Evolutionary conservation across 306 rosid genomes (phyloP), one percentile per base, ranked within the genome.

Genomic region (Cucumis sativus): DNA sequence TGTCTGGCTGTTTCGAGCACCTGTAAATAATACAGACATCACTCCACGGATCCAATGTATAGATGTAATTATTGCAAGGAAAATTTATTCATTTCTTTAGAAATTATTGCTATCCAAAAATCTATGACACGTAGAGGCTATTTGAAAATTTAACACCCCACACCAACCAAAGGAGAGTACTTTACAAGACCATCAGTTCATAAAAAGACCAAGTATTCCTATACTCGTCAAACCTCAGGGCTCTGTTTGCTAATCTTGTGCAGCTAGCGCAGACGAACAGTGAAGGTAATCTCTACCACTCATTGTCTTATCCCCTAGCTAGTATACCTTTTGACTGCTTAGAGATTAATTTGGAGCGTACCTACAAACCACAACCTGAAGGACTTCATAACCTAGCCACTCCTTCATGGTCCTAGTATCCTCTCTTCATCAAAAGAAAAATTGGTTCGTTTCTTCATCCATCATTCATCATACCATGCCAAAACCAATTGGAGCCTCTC

Each of bases 1-100:
- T 92, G 93, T 61, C 88, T 84, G 28, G 99, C 99, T 8, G 91
- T 92, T 84, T 90, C 97, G 83, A 88, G 84, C 84, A 95, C 99
- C 97, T 95, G 82, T 66, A 12, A 73, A 81, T 55, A 80, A 47
- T 70, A 84, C 63, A n/a, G 15, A 70, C 23, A 47, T 51, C 23
- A 71, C 25, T 20, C 40, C 8, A 30, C 25, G 13, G 59, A 49
- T 2, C 59, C 41, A 71, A 64, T 21, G 39, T 69, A 21, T 20
- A 45, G n/a, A 68, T 20, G 35, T 47, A 47, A 10, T 23, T 69
- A n/a, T 41, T 4, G 10, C 35, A 10, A 10, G 51, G 51, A 45
- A 10, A 10, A 45, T 1, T 1, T 45, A 10, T 45, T 45, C 15
- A 11, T 45, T 45, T 21, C 63, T 62, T 30, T 5, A 13, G 14